A percentile compares a stretch with the other conserved stretches of the same genome.
Evolutionary conservation across 1,284 basidiomycete species (phyloP).

Genomic region (Rhodotorula sp.): DNA sequence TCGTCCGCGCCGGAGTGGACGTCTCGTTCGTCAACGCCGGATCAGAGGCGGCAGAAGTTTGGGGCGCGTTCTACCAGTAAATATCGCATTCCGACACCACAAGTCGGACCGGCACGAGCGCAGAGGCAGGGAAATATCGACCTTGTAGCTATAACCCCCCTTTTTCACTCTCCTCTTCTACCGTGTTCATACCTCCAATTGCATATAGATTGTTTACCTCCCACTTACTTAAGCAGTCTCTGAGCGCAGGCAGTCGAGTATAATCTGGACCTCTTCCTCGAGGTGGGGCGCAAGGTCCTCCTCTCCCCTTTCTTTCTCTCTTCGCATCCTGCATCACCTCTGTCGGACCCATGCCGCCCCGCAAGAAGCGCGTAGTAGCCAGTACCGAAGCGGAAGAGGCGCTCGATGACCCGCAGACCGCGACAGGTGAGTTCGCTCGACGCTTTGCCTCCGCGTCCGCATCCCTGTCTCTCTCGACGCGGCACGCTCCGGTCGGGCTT

Average conservation of each 20-base stretch:
- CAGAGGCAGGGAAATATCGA: neutral
- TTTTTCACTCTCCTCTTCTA: neutral
- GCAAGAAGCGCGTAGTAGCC: neutral
- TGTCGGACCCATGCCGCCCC: neutral
- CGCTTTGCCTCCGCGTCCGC: too few species aligned
- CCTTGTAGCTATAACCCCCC: neutral
- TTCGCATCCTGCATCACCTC: too few species aligned
- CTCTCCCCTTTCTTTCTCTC: neutral
- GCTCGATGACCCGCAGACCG: too few species aligned
- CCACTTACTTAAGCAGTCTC: too few species aligned
- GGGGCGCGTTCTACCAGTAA: conserved; percentile 40
- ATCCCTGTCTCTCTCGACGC: too few species aligned
- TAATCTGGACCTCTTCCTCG: too few species aligned
- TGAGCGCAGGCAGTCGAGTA: neutral
- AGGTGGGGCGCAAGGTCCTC: too few species aligned
- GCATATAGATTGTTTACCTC: neutral
- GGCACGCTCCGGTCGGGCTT: too few species aligned
- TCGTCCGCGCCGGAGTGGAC: conserved; percentile 27
- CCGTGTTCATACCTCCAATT: too few species aligned
- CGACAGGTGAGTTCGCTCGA: too few species aligned
- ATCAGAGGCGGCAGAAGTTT: conserved; percentile 14
- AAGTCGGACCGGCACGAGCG: too few species aligned
- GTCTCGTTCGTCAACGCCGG: conserved; percentile 11
- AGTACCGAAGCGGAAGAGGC: too few species aligned
- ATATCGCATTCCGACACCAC: neutral